A percentile compares a stretch with the other conserved stretches of the same genome.
These are phyloP conservation scores for Fusarium napiforme DNA, from an alignment of 2,329 filamentous ascomycete species.

Conservation along the genomic window DNA sequence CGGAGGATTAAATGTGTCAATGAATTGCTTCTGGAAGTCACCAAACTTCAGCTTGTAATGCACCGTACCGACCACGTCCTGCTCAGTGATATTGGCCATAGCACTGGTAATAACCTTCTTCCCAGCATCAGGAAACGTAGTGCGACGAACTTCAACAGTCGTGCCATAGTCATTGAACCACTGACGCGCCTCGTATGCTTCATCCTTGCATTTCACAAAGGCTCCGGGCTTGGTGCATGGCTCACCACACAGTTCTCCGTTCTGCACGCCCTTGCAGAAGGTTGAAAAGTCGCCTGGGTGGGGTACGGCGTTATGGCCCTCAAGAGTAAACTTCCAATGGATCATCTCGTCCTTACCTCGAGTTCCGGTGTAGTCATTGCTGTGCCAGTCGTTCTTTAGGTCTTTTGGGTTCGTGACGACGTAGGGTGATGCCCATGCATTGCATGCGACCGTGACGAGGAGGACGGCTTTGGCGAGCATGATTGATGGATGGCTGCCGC, in stretches of 20 bases:
- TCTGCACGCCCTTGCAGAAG: background rate
- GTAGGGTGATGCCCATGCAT: background rate
- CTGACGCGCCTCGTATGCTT: background rate
- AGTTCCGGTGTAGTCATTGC: background rate
- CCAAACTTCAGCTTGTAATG: background rate
- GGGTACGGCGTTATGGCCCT: background rate
- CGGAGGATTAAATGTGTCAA: background rate
- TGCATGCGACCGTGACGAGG: background rate
- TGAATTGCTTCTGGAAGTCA: background rate
- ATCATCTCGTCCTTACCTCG: background rate
- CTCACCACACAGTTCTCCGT: background rate
- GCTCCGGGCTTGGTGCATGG: background rate
- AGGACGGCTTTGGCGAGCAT: background rate
- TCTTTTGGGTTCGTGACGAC: background rate
- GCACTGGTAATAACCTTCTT: background rate
- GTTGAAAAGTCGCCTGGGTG: background rate
- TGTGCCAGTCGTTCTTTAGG: background rate
- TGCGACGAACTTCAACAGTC: background rate
- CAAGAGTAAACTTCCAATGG: background rate
- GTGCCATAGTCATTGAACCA: background rate
- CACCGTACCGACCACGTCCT: background rate
- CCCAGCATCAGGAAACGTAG: background rate
- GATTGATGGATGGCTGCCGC: fast-evolving
- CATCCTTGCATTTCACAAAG: background rate
- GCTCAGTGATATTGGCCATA: background rate